Evolutionary conservation across 495 filamentous ascomycete species (phyloP).

Genomic region (Lophium mytilinum): DNA sequence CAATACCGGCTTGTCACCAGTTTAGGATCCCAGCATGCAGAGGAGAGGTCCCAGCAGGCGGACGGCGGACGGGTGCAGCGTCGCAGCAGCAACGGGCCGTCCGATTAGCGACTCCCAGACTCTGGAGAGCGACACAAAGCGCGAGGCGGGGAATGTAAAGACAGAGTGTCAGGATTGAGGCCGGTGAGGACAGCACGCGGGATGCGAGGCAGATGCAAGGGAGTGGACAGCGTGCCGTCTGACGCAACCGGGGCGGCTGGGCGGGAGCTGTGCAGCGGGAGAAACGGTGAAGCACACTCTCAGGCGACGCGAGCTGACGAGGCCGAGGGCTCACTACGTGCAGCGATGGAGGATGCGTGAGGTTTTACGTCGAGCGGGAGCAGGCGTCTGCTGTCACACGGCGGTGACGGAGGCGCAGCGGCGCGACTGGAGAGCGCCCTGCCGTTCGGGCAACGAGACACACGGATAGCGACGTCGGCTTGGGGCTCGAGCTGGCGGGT

Average conservation of each 20-base stretch:
- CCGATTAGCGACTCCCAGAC: not conserved
- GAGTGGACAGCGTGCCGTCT: not conserved
- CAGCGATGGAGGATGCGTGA: not conserved
- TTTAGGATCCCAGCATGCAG: not conserved
- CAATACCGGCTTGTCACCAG: constrained; percentile 16
- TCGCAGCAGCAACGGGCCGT: not conserved
- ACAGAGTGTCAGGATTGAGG: not conserved
- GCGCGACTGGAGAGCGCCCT: constrained; percentile 1
- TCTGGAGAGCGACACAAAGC: not conserved
- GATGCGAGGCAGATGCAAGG: not conserved
- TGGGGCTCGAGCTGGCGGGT: not conserved
- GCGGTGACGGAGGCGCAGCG: constrained; percentile 3
- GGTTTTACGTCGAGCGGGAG: not conserved
- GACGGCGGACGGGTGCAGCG: not conserved
- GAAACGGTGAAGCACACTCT: not conserved
- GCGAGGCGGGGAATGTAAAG: not conserved
- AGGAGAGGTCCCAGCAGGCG: not conserved
- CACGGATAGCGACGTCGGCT: not conserved
- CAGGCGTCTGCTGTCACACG: not conserved
- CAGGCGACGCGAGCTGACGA: not conserved
- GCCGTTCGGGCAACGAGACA: not conserved
- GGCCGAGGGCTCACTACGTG: no score
- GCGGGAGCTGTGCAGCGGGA: not conserved
- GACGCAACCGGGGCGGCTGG: not conserved
- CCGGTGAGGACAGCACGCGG: not conserved